Conservation (phyloP, 192 early-diverging fungal genomes). For the Podila horticola region DNA sequence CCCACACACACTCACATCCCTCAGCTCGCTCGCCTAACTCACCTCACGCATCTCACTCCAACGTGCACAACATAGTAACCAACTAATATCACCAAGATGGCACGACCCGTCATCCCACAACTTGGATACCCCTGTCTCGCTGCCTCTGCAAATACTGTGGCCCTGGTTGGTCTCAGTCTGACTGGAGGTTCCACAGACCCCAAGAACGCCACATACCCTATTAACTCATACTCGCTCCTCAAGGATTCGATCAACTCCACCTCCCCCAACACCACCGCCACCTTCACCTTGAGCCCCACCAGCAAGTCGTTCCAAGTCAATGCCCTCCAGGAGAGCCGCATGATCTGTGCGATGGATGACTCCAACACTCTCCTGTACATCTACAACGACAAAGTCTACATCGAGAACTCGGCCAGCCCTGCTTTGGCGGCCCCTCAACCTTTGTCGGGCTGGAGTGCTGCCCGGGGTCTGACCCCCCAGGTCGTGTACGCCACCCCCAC, state of each 20-base stretch:
- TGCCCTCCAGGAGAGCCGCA: constrained; percentile 17
- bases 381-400: constrained; percentile 35
- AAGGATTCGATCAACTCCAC: background rate
- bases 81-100: constrained; percentile 10
- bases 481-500: constrained; percentile 2
- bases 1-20: background rate
- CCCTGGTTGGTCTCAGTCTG: constrained; percentile 30
- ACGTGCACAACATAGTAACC: background rate
- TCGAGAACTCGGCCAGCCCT: constrained; percentile 19
- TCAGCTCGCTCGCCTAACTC: background rate
- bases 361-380: constrained; percentile 33
- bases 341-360: constrained; percentile 31
- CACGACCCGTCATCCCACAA: background rate
- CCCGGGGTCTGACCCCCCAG: constrained; percentile 8
- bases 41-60: background rate
- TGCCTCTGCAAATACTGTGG: constrained; percentile 2
- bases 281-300: background rate
- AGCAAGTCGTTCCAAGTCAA: background rate
- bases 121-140: constrained; percentile 49
- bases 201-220: constrained; percentile 14
- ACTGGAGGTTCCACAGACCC: background rate
- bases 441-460: constrained; percentile 17
- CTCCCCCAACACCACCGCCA: background rate
- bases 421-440: constrained; percentile 5
- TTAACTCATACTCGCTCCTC: constrained; percentile 32